A percentile compares a stretch with the other conserved stretches of the same genome.
Evolutionary conservation across 139 green algal genomes (phyloP).

Genomic region (Coelastrella sp.): DNA sequence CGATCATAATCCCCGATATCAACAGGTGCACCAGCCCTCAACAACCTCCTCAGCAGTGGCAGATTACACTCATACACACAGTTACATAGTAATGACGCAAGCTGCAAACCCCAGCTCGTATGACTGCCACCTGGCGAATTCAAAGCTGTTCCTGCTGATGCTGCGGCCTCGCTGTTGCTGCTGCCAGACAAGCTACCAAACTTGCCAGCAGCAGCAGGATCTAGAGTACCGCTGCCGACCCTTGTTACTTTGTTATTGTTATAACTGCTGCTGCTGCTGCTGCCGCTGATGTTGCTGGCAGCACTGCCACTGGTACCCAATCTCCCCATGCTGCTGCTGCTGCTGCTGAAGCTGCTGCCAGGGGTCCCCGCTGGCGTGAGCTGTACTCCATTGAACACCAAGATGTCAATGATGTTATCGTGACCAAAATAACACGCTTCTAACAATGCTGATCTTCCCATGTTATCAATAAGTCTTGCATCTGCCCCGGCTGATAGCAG

Average conservation of each 20-base stretch:
- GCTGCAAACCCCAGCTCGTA: constrained; percentile 11
- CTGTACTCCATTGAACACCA: background rate
- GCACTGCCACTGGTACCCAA: background rate
- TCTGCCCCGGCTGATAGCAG: constrained; percentile 57
- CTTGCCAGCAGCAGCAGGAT: background rate
- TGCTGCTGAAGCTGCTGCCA: constrained; percentile 31
- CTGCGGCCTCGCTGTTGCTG: background rate
- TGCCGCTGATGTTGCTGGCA: background rate
- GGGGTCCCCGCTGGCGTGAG: background rate
- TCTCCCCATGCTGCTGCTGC: background rate
- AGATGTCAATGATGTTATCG: constrained; percentile 46
- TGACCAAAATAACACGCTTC: constrained; percentile 64
- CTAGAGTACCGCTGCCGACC: background rate
- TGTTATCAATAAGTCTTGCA: constrained; percentile 46
- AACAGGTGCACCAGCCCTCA: constrained; percentile 61
- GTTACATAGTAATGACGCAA: constrained; percentile 43
- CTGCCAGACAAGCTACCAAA: constrained; percentile 11
- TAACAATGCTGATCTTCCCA: constrained; percentile 56
- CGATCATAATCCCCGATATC: constrained; percentile 72
- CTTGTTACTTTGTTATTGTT: background rate
- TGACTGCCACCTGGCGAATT: background rate
- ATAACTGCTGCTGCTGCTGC: background rate
- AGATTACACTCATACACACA: constrained; percentile 48
- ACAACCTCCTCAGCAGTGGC: constrained; percentile 60
- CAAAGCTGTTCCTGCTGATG: background rate